A percentile compares a stretch with the other conserved stretches of the same genome.
These are phyloP conservation scores for Globisporangium alternatum DNA, from an alignment of 352 stramenopile genomes.

Conservation along the genomic window DNA sequence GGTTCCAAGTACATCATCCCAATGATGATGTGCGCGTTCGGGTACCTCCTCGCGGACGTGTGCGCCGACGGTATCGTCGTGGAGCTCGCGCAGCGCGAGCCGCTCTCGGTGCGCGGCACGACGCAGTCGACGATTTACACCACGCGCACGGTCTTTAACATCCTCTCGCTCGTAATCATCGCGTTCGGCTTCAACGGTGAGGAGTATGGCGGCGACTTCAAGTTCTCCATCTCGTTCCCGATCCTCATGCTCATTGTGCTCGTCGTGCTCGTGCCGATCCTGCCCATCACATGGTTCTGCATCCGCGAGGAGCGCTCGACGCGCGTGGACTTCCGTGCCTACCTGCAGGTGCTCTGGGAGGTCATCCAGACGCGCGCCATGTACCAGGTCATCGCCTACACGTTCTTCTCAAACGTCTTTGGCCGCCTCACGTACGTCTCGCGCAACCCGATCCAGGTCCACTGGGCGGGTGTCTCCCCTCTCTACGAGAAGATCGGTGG, in stretches of 20 bases:
- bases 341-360: slow-evolving; percentile 17
- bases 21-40: slow-evolving; percentile 49
- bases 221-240: slow-evolving; percentile 27
- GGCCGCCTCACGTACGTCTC: slow-evolving; percentile 16
- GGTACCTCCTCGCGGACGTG: slow-evolving; percentile 58
- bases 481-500: slow-evolving; percentile 36
- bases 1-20: slow-evolving; percentile 32
- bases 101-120: slow-evolving; percentile 26
- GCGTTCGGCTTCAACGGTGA: slow-evolving; percentile 30
- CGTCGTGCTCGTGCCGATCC: slow-evolving; percentile 15
- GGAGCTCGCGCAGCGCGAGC: slow-evolving; percentile 29
- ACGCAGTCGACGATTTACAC: slow-evolving; percentile 23
- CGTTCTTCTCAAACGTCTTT: slow-evolving; percentile 25
- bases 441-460: slow-evolving; percentile 32
- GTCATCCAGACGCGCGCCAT: slow-evolving; percentile 23
- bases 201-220: slow-evolving; percentile 38
- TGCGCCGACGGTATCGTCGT: slow-evolving; percentile 46
- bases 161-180: slow-evolving; percentile 18
- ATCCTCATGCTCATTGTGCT: slow-evolving; percentile 27
- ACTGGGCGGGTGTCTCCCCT: slow-evolving; percentile 42
- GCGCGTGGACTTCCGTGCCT: slow-evolving; percentile 15
- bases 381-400: slow-evolving; percentile 31
- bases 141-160: slow-evolving; percentile 22
- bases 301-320: slow-evolving; percentile 20
- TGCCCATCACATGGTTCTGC: slow-evolving; percentile 26